Base-by-base conservation (phyloP, 2,329 filamentous ascomycete species). In the Cytospora chrysosperma region DNA sequence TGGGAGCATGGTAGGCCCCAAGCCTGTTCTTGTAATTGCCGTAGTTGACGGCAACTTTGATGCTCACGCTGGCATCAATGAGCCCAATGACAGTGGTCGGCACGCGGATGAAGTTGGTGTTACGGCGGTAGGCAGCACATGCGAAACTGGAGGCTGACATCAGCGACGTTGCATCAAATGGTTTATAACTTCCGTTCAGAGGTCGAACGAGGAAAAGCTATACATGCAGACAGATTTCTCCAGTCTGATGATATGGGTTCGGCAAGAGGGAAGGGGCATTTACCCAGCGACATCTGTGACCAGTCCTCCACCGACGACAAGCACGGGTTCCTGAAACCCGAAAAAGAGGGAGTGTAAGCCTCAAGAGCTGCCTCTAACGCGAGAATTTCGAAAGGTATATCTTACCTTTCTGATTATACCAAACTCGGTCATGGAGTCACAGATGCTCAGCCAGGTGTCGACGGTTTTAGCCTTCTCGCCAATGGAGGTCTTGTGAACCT, bases 1-100 rank as follows among this genome's bases (percentile, higher is more conserved):
- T 81, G 0, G 89, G 88, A 0, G 88, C 88, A 70, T 91, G 88
- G 72, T 91, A 91, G 4, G 88, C 88, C 30, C 88, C 88, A 0
- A 91, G 82, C 15, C 88, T 81, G 76, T 91, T 91, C 81, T 91
- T 91, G 79, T 90, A 89, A 73, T 87, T 85, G 72, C 87, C 88
- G 70, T 91, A 90, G 78, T 91, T 91, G 70, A 91, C 88, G 15
- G 87, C 89, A n/a, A 91, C 88, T 72, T 91, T 91, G 79, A 91
- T 91, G 40, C 85, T 89, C 57, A 91, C 89, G 21, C 87, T 89
- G 3, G 89, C 89, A 71, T 92, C 89, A 65, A 91, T 91, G 55
- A 92, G 79, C 12, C 89, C 88, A 70, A 92, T 91, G 67, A 91
- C 86, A 0, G 89, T 91, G 0, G 89, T 91, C 1, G 89, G 89